phyloP scores from a whole-genome alignment of 1,284 basidiomycete species.

The Apiotrichum akiyoshidainum region DNA sequence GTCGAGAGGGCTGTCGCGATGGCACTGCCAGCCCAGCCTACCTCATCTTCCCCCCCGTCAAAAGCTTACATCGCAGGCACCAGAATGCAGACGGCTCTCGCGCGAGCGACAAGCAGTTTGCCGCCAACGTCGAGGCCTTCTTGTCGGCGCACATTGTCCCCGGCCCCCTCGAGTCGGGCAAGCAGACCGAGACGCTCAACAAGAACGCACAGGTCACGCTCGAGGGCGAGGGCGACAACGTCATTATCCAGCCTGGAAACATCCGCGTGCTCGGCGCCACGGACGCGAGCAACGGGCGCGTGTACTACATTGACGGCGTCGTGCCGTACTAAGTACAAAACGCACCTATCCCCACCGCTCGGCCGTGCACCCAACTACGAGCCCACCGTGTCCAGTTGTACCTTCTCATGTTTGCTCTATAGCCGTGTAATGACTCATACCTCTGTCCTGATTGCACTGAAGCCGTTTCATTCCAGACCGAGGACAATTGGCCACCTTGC shows the following conservation, averaged over 20 bases:
- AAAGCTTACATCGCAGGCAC: slow-evolving; percentile 17
- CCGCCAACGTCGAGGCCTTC: slow-evolving; percentile 39
- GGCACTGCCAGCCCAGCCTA: no score
- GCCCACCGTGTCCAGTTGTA: neutral
- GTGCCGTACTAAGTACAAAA: slow-evolving; percentile 16
- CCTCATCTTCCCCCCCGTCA: neutral
- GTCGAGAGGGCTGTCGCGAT: no score
- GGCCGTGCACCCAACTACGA: neutral
- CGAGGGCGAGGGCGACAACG: slow-evolving; percentile 24
- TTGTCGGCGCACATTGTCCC: slow-evolving; percentile 43
- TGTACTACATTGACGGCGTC: slow-evolving; percentile 42
- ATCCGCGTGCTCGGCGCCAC: slow-evolving; percentile 38
- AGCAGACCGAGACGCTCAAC: slow-evolving; percentile 29
- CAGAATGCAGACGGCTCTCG: slow-evolving; percentile 22
- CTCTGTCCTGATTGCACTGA: neutral
- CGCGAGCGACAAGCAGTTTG: slow-evolving; percentile 23
- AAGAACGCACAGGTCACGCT: slow-evolving; percentile 26
- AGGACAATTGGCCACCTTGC: no score
- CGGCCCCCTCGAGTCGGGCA: slow-evolving; percentile 17
- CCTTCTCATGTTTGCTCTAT: neutral
- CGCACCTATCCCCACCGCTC: neutral
- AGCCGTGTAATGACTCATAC: neutral
- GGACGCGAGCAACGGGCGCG: slow-evolving; percentile 44
- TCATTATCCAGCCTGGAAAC: slow-evolving; percentile 39
- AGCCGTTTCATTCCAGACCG: neutral